A percentile compares a stretch with the other conserved stretches of the same genome.
These are phyloP conservation scores for Margaritispora aquatica DNA, from an alignment of 495 filamentous ascomycete species.

Conservation along the genomic window DNA sequence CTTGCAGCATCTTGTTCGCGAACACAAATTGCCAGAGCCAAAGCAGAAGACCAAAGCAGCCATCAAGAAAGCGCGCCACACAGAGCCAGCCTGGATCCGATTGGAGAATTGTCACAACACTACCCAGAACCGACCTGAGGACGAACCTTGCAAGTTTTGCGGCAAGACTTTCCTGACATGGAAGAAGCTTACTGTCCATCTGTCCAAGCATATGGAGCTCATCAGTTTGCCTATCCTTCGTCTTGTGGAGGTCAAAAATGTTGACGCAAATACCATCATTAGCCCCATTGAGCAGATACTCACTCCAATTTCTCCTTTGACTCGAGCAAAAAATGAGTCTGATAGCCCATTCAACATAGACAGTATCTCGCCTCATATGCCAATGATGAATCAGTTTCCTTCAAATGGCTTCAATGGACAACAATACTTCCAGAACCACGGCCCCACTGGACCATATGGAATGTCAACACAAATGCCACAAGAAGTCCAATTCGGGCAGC, in stretches of 20 bases:
- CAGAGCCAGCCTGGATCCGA: conserved; percentile 60
- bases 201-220: conserved; percentile 96
- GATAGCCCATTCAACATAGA: conserved; percentile 19
- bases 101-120: conserved; percentile 76
- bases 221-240: conserved; percentile 81
- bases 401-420: conserved; percentile 9
- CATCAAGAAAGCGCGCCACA: conserved; percentile 45
- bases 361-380: conserved; percentile 17
- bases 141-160: conserved; percentile 92
- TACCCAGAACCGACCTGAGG: conserved; percentile 54
- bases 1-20: conserved; percentile 87
- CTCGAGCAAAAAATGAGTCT: conserved; percentile 16
- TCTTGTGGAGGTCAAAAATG: conserved; percentile 56
- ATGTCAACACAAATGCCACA: conserved; percentile 11
- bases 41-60: conserved; percentile 54
- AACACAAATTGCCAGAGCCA: conserved; percentile 85
- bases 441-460: conserved; percentile 4
- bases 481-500: conserved; percentile 6
- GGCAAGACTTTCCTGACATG: conserved; percentile 74
- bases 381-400: conserved; percentile 11
- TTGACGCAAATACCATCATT: conserved; percentile 55
- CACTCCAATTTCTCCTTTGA: conserved; percentile 20
- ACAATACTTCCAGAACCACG: conserved; percentile 7
- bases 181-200: conserved; percentile 92
- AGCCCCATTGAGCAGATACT: conserved; percentile 51